Evolutionary conservation across 1,284 basidiomycete species (phyloP).

Genomic region (Sporisorium graminicola): DNA sequence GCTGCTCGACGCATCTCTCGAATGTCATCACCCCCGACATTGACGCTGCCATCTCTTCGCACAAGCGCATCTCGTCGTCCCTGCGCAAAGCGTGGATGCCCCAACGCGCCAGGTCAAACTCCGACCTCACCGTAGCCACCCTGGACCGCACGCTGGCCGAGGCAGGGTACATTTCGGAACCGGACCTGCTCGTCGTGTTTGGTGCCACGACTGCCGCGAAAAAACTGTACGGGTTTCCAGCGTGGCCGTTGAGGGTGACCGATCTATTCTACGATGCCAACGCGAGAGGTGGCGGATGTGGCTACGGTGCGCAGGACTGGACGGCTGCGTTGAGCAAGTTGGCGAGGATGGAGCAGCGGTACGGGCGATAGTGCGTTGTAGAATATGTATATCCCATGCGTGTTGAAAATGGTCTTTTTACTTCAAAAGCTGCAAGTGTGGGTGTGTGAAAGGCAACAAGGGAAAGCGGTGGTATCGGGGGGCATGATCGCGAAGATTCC

Average conservation of each 20-base stretch:
- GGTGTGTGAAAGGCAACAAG: not conserved
- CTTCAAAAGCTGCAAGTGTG: too few species aligned
- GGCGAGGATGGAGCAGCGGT: conserved; percentile 32
- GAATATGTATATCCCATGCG: too few species aligned
- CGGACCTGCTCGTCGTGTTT: conserved; percentile 38
- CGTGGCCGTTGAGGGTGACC: conserved; percentile 38
- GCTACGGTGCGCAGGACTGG: conserved; percentile 22
- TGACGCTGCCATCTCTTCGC: not conserved
- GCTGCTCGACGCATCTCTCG: conserved; percentile 4
- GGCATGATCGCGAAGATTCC: too few species aligned
- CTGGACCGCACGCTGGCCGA: conserved; percentile 9
- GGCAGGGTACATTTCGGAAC: conserved; percentile 32
- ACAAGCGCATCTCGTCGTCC: conserved; percentile 21
- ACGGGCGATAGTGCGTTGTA: conserved; percentile 19
- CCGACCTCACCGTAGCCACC: conserved; percentile 8
- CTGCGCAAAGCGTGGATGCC: conserved; percentile 30
- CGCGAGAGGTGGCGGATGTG: not conserved
- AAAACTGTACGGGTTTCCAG: conserved; percentile 39
- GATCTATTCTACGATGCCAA: conserved; percentile 40
- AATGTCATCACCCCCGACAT: conserved; percentile 18
- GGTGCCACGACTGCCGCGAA: not conserved
- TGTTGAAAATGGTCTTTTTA: too few species aligned
- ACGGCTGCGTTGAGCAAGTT: conserved; percentile 32
- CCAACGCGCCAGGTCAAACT: conserved; percentile 6
- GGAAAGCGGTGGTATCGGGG: not conserved